These are phyloP conservation scores for Macrolepiota fuliginosa DNA, from an alignment of 768 basidiomycete genomes.

Conservation along the genomic window DNA sequence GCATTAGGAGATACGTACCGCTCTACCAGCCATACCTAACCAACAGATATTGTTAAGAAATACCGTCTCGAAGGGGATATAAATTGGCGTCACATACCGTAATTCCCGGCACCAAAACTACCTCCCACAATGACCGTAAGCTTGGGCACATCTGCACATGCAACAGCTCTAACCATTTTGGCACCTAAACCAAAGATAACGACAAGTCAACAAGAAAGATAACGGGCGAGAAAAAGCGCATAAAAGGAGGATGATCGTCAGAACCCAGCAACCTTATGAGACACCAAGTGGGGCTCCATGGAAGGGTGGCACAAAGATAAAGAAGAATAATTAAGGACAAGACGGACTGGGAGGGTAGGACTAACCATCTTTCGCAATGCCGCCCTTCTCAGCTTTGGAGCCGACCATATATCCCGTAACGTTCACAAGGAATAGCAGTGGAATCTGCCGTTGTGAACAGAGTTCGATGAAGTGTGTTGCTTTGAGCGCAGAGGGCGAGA, in stretches of 20 bases:
- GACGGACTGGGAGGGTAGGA: background rate
- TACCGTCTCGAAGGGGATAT: background rate
- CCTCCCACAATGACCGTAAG: conserved; percentile 91
- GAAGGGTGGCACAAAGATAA: too few species aligned
- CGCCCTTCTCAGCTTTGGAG: conserved; percentile 90
- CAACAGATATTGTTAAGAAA: conserved; percentile 3
- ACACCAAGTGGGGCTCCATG: too few species aligned
- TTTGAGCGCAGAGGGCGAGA: conserved; percentile 91
- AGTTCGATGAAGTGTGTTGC: conserved; percentile 95
- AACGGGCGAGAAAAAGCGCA: background rate
- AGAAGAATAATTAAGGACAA: too few species aligned
- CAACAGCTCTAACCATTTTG: conserved; percentile 96
- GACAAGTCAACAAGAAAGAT: background rate
- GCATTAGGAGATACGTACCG: conserved; percentile 52
- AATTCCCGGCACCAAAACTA: conserved; percentile 94
- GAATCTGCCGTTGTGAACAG: conserved; percentile 88
- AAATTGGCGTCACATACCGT: conserved; percentile 49
- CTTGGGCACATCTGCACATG: conserved; percentile 93
- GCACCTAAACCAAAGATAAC: conserved; percentile 44
- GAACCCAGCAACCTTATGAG: too few species aligned
- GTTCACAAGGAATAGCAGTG: conserved; percentile 91
- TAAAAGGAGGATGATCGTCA: too few species aligned
- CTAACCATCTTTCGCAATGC: conserved; percentile 88
- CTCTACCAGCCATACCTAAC: conserved; percentile 87
- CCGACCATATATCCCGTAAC: conserved; percentile 99